phyloP scores from a whole-genome alignment of 306 rosid genomes.

The Oemleria cerasiformis region DNA sequence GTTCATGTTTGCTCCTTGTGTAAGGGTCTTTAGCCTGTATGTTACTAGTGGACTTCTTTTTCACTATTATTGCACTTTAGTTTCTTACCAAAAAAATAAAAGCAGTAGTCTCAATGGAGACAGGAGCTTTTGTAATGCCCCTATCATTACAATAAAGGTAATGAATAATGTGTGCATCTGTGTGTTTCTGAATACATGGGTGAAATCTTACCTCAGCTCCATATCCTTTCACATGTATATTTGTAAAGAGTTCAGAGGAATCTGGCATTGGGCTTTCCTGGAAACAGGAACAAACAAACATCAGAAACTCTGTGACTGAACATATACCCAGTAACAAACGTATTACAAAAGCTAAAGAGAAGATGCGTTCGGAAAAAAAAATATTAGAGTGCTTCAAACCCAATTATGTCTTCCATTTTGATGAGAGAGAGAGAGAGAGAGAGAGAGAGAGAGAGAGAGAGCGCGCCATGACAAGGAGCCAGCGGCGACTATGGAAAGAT shows the following conservation, averaged over 20 bases:
- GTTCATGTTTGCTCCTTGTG: too few relatives aligned
- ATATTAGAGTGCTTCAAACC: too few relatives aligned
- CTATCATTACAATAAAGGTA: background rate
- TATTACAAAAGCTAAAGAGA: background rate
- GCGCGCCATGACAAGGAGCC: too few relatives aligned
- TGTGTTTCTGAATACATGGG: background rate
- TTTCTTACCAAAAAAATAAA: too few relatives aligned
- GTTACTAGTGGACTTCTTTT: too few relatives aligned
- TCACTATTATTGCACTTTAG: too few relatives aligned
- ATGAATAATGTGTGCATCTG: background rate
- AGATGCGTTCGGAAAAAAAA: too few relatives aligned
- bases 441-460: too few relatives aligned
- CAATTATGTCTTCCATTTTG: too few relatives aligned
- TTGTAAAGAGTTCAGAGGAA: slow-evolving; percentile 62
- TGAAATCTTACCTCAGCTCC: slow-evolving; percentile 63
- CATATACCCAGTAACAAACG: background rate
- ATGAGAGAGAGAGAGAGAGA: too few relatives aligned
- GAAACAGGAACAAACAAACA: slow-evolving; percentile 25
- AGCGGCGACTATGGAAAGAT: too few relatives aligned
- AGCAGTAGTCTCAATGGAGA: background rate
- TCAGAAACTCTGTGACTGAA: slow-evolving; percentile 12
- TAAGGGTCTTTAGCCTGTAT: too few relatives aligned
- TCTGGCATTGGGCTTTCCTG: slow-evolving; percentile 90
- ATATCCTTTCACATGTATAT: slow-evolving; percentile 59
- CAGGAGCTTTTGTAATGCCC: background rate